Evolutionary conservation across 768 basidiomycete genomes (phyloP), one percentile per base, ranked within the genome.

Genomic region (Tylopilus felleus): DNA sequence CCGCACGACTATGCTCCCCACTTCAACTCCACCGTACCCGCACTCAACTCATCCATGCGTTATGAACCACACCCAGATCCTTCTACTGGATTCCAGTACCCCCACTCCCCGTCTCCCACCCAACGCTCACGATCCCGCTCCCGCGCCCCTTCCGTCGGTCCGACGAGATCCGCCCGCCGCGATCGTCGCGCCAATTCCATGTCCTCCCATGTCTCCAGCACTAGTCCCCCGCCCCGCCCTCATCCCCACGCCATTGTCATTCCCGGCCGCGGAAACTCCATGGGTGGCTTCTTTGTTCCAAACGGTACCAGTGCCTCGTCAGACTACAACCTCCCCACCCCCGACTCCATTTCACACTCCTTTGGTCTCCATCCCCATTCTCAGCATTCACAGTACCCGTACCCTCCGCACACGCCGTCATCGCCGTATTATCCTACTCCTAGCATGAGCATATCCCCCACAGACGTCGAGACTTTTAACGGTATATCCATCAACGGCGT

Each of bases 161-260:
- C 83, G 2, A 77, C 80, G 9, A 71, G 84, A 49, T 80, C 80
- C 48, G 50, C 54, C 45, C 73, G 85, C 17, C 65, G 76, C 47
- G 65, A 80, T 19, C 75, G 86, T 55, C 73, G 86, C 51, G 81
- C 81, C 53, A 82, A 80, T 53, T 82, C 80, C 57, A 74, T 88
- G 43, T 80, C 79, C 56, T 78, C 81, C 13, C 68, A 82, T 76
- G 42, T 78, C 67, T 54, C 85, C 78, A 47, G 84, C 80, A 38
- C 70, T 31, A 75, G 75, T 22, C 77, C 77, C n/a, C 76, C 78
- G 10, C 74, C 74, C 45, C 68, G 68, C 4, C 67, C 69, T 13
- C 74, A 80, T 21, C 84, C 85, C 0, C 83, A 85, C 59, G 85
- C 85, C 10, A 89, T 90, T 65, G 73, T 88, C 47, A 90, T 90